Evolutionary conservation across 257 asterid species (phyloP), one percentile per base, ranked within the genome.

Genomic region (Verbena officinalis): DNA sequence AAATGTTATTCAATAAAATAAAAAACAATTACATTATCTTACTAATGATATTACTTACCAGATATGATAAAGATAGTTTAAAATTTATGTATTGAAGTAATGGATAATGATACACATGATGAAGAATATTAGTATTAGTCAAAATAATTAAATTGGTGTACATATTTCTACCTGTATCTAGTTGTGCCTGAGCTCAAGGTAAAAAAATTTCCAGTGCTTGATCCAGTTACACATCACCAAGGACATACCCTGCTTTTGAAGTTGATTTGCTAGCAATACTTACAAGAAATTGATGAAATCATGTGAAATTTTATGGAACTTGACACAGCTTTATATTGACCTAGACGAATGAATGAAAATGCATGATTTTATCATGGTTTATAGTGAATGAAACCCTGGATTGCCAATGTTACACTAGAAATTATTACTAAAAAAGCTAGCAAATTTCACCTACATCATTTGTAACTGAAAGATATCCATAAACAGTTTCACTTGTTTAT

Each of bases 161-260:
- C n/a, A n/a, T n/a, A n/a, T n/a, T n/a, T n/a, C n/a, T n/a, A n/a
- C n/a, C n/a, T n/a, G n/a, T n/a, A n/a, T n/a, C n/a, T n/a, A n/a
- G n/a, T n/a, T 36, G 1, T 36, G 1, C 40, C 7, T 36, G 11
- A 36, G 9, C 11, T 9, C 7, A 7, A 36, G 11, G 8, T 9
- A 1, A 2, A 9, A 36, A 36, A 36, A 1, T 36, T 36, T 36
- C 40, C 40, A 36, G 9, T 36, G 40, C 11, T 36, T 9, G 40
- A 36, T 1, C 7, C 40, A 36, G 33, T 36, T 36, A 4, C 40
- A 36, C 11, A 9, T 36, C 17, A 55, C 55, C 11, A 7, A 11
- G 46, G 55, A 54, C 54, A 38, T 65, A 9, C 34, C 34, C 15
- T 38, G 24, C 20, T 42, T 33, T 54, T 54, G 31, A 65, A 65